These are phyloP conservation scores for Melampsora larici-populina DNA, from an alignment of 1,284 basidiomycete genomes.

Conservation along the genomic window DNA sequence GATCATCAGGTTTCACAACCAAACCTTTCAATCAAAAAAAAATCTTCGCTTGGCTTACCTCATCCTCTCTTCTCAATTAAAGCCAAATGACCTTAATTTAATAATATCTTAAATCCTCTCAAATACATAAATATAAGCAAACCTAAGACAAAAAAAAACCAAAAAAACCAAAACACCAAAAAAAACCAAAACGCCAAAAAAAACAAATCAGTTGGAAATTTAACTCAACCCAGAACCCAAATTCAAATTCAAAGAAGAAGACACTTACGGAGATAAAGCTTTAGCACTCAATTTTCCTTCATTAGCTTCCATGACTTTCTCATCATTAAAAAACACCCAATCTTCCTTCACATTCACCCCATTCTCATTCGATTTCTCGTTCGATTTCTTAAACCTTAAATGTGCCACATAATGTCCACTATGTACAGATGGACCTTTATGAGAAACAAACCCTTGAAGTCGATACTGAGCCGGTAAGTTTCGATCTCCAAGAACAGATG, in stretches of 20 bases:
- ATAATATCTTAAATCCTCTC: constrained; percentile 3
- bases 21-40: too few relatives aligned
- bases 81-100: not conserved
- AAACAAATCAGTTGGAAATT: too few relatives aligned
- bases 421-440: constrained; percentile 92
- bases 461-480: constrained; percentile 71
- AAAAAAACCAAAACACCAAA: not conserved
- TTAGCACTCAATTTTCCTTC: constrained; percentile 19
- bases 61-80: too few relatives aligned
- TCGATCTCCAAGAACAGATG: constrained; percentile 47
- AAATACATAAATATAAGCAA: constrained; percentile 41
- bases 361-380: too few relatives aligned
- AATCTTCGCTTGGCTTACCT: too few relatives aligned
- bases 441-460: constrained; percentile 89
- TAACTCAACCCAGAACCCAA: not conserved
- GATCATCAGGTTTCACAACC: too few relatives aligned
- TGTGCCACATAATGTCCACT: constrained; percentile 92
- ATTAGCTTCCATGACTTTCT: constrained; percentile 60
- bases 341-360: not conserved
- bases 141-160: not conserved
- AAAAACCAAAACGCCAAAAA: not conserved
- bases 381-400: constrained; percentile 59
- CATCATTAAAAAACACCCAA: constrained; percentile 91
- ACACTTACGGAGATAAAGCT: constrained; percentile 27
- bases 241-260: not conserved